Percentiles rank a stretch among this genome's conserved stretches.
phyloP scores from a whole-genome alignment of 2,329 filamentous ascomycete genomes.

The Colletotrichum eremochloae region DNA sequence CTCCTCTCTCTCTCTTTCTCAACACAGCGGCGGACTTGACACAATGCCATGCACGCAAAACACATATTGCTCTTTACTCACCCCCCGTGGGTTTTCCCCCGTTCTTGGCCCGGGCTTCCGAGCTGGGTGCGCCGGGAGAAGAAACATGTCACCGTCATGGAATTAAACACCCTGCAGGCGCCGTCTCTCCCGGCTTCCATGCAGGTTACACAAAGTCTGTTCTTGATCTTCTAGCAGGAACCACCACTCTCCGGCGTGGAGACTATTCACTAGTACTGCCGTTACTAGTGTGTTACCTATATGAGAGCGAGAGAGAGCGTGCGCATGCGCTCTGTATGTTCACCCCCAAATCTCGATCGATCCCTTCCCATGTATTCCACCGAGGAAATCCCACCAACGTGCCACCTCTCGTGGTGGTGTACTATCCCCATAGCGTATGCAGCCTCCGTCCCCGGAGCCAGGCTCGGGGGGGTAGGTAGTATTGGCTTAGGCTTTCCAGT shows the following conservation, averaged over 20 bases:
- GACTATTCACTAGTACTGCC: background rate
- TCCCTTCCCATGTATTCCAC: constrained; percentile 1
- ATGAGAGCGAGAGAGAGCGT: background rate
- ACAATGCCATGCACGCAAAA: constrained; percentile 4
- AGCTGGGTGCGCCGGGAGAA: constrained; percentile 1
- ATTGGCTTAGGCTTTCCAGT: background rate
- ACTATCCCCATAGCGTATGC: background rate
- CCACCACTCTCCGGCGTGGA: background rate
- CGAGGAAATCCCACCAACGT: constrained; percentile 23
- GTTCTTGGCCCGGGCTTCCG: background rate
- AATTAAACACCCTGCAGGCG: background rate
- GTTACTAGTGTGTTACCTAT: too few relatives aligned
- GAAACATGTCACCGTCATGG: constrained; percentile 18
- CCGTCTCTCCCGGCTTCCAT: constrained; percentile 1
- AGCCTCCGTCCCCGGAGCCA: background rate
- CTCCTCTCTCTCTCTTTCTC: background rate
- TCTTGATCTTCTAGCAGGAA: background rate
- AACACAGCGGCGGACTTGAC: too few relatives aligned
- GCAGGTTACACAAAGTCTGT: background rate
- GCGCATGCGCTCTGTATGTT: background rate
- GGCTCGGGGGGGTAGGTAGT: background rate
- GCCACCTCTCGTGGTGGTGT: background rate
- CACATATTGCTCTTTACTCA: background rate
- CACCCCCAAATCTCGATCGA: constrained; percentile 28
- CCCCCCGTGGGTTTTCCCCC: too few relatives aligned